Evolutionary conservation across 2,329 filamentous ascomycete species (phyloP).

Genomic region (Pseudogymnoascus sp.): DNA sequence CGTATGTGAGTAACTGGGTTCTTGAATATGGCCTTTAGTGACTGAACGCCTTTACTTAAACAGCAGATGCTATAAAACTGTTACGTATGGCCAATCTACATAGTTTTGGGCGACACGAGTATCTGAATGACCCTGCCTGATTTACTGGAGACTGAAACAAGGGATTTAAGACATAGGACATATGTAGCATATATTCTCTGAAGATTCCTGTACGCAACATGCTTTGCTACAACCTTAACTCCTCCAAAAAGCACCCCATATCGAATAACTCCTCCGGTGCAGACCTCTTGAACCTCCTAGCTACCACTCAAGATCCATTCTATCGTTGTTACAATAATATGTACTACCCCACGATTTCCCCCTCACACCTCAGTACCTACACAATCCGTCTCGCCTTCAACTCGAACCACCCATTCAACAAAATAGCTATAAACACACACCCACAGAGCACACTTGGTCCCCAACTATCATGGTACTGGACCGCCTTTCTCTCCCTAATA

Average conservation of each 20-base stretch:
- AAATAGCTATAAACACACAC: conserved; percentile 66
- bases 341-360: background rate
- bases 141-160: background rate
- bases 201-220: background rate
- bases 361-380: conserved; percentile 28
- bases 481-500: conserved; percentile 76
- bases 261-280: background rate
- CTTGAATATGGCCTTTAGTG: background rate
- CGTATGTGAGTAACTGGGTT: background rate
- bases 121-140: no score
- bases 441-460: conserved; percentile 73
- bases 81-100: no score
- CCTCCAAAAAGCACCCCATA: background rate
- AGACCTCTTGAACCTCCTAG: background rate
- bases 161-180: background rate
- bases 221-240: conserved; percentile 2
- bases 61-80: no score
- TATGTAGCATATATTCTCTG: background rate
- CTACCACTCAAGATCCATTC: background rate
- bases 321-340: conserved; percentile 14
- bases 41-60: no score
- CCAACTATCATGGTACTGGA: conserved; percentile 84
- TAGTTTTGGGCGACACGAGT: background rate
- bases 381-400: conserved; percentile 54
- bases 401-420: conserved; percentile 74